Evolutionary conservation across 208 protist genomes (phyloP), one percentile per base, ranked within the genome.

Genomic region (Naegleria gruberi): DNA sequence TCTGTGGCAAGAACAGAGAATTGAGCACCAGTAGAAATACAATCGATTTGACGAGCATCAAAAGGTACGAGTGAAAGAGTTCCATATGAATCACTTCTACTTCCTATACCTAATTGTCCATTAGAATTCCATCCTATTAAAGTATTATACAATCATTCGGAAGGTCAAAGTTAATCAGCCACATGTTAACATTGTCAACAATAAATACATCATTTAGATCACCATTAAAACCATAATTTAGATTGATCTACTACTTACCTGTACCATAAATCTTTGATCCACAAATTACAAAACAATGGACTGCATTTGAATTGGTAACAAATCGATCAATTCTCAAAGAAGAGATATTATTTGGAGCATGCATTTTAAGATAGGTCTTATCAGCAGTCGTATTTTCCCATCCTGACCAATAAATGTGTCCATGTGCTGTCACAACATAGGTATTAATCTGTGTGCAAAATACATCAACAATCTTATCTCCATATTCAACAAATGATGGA

Each of bases 371-470:
- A 77, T 77, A 77, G 5, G 7, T 77, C 8, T 77, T 77, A 7
- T 37, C 17, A 77, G 26, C 3, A 77, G 26, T 5, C 10, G n/a
- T 5, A 77, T 77, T 77, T 77, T 77, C 65, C 65, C 65, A 77
- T 37, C 65, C 65, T 15, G 65, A 77, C 65, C 65, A 77, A 77
- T 77, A 77, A 37, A 77, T 37, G 0, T 77, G 0, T 7, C 30
- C 30, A 77, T 37, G 12, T 77, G 26, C 30, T 37, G 65, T 77
- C 1, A 77, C 34, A 8, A 77, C 17, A 77, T 77, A 77, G 30
- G 65, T 77, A 77, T 77, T 77, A n/a, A 77, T 77, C 34, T 77
- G 65, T 37, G 65, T 77, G 8, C 65, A 77, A 77, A 77, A 77
- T 37, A 77, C 65, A 37, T 77, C 65, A 8, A 77, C 30, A 37